A percentile compares a stretch with the other conserved stretches of the same genome.
phyloP scores from a whole-genome alignment of 2,329 filamentous ascomycete genomes.

The Fonsecaea multimorphosa region DNA sequence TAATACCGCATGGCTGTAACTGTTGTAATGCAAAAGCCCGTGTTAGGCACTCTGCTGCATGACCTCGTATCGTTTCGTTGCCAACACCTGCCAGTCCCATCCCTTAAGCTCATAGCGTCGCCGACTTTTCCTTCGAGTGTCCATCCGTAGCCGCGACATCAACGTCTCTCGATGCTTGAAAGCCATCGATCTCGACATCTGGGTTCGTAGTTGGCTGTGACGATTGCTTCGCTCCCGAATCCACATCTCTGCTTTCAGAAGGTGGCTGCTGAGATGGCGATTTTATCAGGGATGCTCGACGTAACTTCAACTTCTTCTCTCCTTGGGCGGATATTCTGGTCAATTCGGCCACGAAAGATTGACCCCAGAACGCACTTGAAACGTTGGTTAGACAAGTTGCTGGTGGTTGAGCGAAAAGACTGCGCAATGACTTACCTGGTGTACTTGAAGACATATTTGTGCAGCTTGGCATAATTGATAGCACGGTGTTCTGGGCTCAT shows the following conservation, averaged over 20 bases:
- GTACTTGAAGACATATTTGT: slow-evolving; percentile 96
- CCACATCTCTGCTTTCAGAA: slow-evolving; percentile 9
- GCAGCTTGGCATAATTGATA: slow-evolving; percentile 86
- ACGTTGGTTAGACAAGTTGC: slow-evolving; percentile 35
- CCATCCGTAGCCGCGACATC: not conserved
- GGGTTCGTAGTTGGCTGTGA: not conserved
- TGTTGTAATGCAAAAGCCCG: not conserved
- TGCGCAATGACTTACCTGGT: slow-evolving; percentile 66
- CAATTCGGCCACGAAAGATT: slow-evolving; percentile 88
- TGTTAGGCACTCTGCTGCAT: not conserved
- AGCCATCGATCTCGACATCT: not conserved
- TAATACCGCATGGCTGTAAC: not conserved
- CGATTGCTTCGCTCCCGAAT: slow-evolving; percentile 2
- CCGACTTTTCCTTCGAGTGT: not conserved
- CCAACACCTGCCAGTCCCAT: not conserved
- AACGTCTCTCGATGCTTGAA: not conserved
- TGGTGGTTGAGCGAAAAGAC: not conserved
- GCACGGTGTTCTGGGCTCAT: slow-evolving; percentile 89
- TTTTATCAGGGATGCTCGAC: slow-evolving; percentile 35
- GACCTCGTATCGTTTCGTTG: not conserved
- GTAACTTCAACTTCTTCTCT: slow-evolving; percentile 56
- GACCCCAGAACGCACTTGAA: slow-evolving; percentile 85
- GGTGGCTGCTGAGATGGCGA: slow-evolving; percentile 15
- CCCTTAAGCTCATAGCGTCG: not conserved
- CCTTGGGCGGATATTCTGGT: slow-evolving; percentile 62